Evolutionary conservation across 2,329 filamentous ascomycete genomes (phyloP), one percentile per base, ranked within the genome.

Genomic region (Cadophora malorum): DNA sequence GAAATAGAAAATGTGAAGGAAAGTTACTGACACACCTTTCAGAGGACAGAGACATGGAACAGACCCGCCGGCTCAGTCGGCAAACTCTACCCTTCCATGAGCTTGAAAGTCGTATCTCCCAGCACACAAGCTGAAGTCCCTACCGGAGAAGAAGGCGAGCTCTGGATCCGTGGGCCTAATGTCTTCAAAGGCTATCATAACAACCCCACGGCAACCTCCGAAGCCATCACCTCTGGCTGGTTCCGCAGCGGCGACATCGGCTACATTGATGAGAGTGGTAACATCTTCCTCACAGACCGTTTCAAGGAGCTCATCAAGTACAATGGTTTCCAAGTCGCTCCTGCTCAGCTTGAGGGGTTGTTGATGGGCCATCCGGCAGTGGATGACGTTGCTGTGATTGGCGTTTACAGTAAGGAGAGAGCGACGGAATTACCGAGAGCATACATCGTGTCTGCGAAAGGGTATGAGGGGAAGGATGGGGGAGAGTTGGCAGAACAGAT

Each of bases 221-320:
- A 87, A 91, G 47, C 88, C 89, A 0, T 89, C 94, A 72, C 91
- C 90, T 5, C 73, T 82, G 0, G 92, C 95, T 72, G 93, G 92
- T 0, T 97, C 88, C 82, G 96, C 96, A 97, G 93, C 0, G 94
- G 94, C 1, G 94, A 97, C 75, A 88, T 97, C 38, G 91, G 92
- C 6, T 90, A 91, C 72, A 86, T 91, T 73, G 92, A 96, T 75
- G 81, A 85, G 58, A 84, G 91, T 60, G 91, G 91, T 52, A 91
- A 96, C 75, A 91, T 96, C 74, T 97, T 89, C 81, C 94, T 97
- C 77, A 96, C 94, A 0, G 94, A 97, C 76, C 90, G 94, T 9
- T 83, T 92, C 50, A 93, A 92, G 81, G 86, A 88, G 77, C 72
- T 88, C 69, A 88, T 88, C 75, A 85, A 85, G 73, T 84, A 84